These are phyloP conservation scores for Oryza glaberrima DNA, from an alignment of 176 grass and related monocot genomes.

Conservation along the genomic window DNA sequence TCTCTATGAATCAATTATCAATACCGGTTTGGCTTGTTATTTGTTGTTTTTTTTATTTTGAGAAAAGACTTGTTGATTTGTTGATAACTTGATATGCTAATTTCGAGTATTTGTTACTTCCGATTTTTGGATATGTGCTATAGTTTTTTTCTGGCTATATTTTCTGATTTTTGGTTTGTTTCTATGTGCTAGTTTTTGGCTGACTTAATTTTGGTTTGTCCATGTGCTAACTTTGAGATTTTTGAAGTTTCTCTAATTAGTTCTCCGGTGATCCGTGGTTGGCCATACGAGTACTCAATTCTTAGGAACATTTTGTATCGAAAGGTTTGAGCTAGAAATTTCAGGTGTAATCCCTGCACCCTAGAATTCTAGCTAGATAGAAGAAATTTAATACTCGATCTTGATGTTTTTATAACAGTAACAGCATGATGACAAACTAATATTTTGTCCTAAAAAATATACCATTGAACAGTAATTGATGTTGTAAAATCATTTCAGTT, in stretches of 20 bases:
- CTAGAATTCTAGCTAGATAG: not conserved
- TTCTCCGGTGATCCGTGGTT: not conserved
- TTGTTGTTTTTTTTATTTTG: too few relatives aligned
- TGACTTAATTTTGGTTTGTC: conserved; percentile 13
- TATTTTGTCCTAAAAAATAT: not conserved
- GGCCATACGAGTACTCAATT: not conserved
- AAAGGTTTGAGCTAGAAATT: not conserved
- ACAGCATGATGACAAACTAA: not conserved
- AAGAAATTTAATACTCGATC: not conserved
- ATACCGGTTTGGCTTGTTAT: too few relatives aligned
- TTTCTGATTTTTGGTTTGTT: conserved; percentile 10
- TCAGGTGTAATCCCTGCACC: conserved; percentile 21
- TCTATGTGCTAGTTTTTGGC: not conserved
- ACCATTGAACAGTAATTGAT: not conserved
- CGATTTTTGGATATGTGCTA: conserved; percentile 2
- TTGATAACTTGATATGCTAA: too few relatives aligned
- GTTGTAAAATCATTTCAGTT: not conserved
- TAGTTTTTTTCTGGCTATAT: not conserved
- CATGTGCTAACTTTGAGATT: not conserved
- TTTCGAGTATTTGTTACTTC: not conserved
- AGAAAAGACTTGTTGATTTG: too few relatives aligned
- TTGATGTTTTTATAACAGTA: not conserved
- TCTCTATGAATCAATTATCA: not conserved
- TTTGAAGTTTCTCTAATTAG: not conserved
- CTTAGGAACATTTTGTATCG: not conserved